phyloP scores from a whole-genome alignment of 352 stramenopile species.

The Phytophthora pinifolia region DNA sequence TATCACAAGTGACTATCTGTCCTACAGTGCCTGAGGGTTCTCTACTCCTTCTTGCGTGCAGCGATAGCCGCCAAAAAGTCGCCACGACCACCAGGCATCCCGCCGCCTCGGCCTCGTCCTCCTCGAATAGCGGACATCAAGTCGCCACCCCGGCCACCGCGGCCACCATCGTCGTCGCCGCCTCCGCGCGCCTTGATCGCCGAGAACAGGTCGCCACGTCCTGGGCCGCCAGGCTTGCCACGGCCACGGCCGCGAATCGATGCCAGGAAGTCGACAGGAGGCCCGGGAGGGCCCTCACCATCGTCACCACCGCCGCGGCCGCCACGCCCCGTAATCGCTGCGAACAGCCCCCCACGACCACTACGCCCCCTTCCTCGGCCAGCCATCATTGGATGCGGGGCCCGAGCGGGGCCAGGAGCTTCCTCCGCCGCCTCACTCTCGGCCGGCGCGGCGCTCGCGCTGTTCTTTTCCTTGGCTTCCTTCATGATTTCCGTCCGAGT shows the following conservation, averaged over 20 bases:
- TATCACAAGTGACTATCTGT: constrained; percentile 26
- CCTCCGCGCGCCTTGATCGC: constrained; percentile 55
- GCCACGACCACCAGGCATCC: constrained; percentile 31
- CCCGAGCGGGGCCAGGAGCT: constrained; percentile 26
- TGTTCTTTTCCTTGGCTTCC: constrained; percentile 86
- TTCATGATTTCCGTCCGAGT: constrained; percentile 76
- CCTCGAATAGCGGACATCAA: constrained; percentile 61
- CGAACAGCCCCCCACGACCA: constrained; percentile 54
- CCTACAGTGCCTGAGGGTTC: background rate
- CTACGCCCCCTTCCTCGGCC: constrained; percentile 31
- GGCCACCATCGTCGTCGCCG: constrained; percentile 25
- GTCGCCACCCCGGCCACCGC: constrained; percentile 41
- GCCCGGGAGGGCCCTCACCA: constrained; percentile 37
- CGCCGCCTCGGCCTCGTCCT: constrained; percentile 34
- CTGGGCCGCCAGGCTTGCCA: constrained; percentile 42
- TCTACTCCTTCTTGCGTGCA: constrained; percentile 62
- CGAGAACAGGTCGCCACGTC: constrained; percentile 62
- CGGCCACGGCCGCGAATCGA: constrained; percentile 60
- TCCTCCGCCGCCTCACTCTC: constrained; percentile 44
- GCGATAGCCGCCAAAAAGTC: constrained; percentile 63
- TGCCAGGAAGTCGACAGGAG: constrained; percentile 47
- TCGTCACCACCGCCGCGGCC: constrained; percentile 44
- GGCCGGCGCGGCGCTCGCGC: constrained; percentile 28
- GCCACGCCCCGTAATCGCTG: constrained; percentile 54
- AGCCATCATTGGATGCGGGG: constrained; percentile 58